Conservation (phyloP, 805 yeast genomes). For the Kodamaea leandrae region DNA sequence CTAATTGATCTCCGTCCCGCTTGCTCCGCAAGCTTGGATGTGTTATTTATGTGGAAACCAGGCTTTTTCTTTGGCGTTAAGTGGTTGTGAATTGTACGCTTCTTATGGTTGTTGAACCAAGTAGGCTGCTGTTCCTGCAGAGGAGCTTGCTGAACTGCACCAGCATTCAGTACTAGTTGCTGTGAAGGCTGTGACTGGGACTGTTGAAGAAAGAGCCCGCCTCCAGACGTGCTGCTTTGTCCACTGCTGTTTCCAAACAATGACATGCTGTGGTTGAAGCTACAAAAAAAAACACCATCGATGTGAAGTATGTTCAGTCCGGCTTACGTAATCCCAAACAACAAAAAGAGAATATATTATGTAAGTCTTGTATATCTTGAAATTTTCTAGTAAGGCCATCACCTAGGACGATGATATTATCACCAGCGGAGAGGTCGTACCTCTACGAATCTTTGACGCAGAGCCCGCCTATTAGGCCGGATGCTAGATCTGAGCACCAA, state of each 20-base stretch:
- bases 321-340: conserved; percentile 2
- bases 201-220: not conserved
- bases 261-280: conserved; percentile 1
- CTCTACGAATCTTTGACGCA: conserved; percentile 67
- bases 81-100: conserved; percentile 41
- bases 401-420: conserved; percentile 51
- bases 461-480: conserved; percentile 73
- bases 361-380: too few species aligned
- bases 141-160: not conserved
- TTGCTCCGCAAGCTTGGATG: conserved; percentile 18
- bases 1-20: conserved; percentile 6
- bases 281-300: conserved; percentile 2
- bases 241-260: not conserved
- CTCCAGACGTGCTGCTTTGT: not conserved
- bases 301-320: not conserved
- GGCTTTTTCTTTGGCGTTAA: conserved; percentile 39
- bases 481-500: conserved; percentile 71
- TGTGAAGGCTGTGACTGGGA: not conserved
- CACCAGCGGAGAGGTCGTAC: conserved; percentile 75
- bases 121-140: conserved; percentile 21
- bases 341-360: too few species aligned
- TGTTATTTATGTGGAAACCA: conserved; percentile 34
- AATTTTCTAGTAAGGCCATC: too few species aligned
- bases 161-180: conserved; percentile 1
- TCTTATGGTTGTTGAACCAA: conserved; percentile 37